phyloP scores from a whole-genome alignment of 441 rosid genomes.

The Hura crepitans region DNA sequence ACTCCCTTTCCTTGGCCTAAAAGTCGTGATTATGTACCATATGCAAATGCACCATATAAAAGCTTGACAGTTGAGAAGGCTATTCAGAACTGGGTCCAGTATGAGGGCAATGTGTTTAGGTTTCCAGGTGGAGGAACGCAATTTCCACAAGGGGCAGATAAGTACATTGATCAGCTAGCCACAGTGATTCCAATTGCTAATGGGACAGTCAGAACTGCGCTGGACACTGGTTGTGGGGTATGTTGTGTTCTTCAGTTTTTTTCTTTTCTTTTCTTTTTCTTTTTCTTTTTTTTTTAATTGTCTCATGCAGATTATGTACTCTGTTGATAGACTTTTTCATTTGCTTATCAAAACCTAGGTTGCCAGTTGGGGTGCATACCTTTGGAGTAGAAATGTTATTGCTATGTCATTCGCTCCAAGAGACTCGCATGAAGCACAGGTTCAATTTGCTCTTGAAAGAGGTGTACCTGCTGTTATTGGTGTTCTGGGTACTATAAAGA shows the following conservation, averaged over 20 bases:
- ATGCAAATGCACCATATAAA: slow-evolving; percentile 94
- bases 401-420: slow-evolving; percentile 98
- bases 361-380: slow-evolving; percentile 98
- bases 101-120: slow-evolving; percentile 85
- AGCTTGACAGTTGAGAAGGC: slow-evolving; percentile 98
- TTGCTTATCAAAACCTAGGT: slow-evolving; percentile 41
- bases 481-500: slow-evolving; percentile 84
- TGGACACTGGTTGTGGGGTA: slow-evolving; percentile 99
- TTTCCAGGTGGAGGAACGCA: slow-evolving; percentile 99
- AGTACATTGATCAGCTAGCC: slow-evolving; percentile 87
- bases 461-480: slow-evolving; percentile 98
- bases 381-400: slow-evolving; percentile 89
- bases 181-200: slow-evolving; percentile 77
- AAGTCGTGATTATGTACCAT: slow-evolving; percentile 94
- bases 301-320: background rate
- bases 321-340: background rate
- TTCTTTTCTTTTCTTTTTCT: too few species aligned
- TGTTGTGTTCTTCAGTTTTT: slow-evolving; percentile 18
- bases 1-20: slow-evolving; percentile 98
- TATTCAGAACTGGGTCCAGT: slow-evolving; percentile 97
- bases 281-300: too few species aligned
- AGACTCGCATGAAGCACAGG: slow-evolving; percentile 98
- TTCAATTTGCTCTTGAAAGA: slow-evolving; percentile 94
- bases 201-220: slow-evolving; percentile 91
- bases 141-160: slow-evolving; percentile 97